Percentiles rank a stretch among this genome's conserved stretches.
phyloP scores from a whole-genome alignment of 2,329 filamentous ascomycete genomes.

The Penicillium freii region DNA sequence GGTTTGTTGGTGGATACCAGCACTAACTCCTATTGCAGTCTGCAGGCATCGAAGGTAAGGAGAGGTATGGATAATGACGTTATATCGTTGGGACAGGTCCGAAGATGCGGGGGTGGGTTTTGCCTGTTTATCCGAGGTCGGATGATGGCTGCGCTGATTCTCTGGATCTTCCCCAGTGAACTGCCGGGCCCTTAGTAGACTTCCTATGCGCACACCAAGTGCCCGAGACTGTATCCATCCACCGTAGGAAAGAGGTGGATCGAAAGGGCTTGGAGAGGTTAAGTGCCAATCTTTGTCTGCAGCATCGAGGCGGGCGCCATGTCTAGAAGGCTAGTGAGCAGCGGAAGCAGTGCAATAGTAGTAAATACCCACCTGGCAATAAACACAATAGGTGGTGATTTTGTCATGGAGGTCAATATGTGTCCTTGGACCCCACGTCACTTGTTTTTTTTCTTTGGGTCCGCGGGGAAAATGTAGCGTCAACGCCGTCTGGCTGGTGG shows the following conservation, averaged over 20 bases:
- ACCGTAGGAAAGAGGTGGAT: conserved; percentile 89
- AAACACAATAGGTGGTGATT: conserved; percentile 43
- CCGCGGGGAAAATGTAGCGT: neutral
- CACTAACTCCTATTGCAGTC: conserved; percentile 82
- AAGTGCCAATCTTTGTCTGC: conserved; percentile 95
- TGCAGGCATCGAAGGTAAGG: conserved; percentile 91
- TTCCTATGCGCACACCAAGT: conserved; percentile 79
- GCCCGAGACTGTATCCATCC: conserved; percentile 86
- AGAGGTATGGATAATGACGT: conserved; percentile 86
- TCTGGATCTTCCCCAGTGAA: conserved; percentile 14
- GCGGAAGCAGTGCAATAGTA: neutral
- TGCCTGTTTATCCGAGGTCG: conserved; percentile 11
- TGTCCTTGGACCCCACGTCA: neutral
- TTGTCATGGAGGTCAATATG: conserved; percentile 31
- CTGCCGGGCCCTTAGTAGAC: conserved; percentile 58
- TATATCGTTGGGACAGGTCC: conserved; percentile 36
- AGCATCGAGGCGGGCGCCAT: conserved; percentile 89
- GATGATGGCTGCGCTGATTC: neutral
- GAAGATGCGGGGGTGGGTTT: conserved; percentile 13
- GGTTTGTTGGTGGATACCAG: conserved; percentile 64
- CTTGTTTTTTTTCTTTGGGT: neutral
- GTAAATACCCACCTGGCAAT: conserved; percentile 39
- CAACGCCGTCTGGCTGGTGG: neutral
- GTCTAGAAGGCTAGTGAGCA: conserved; percentile 57
- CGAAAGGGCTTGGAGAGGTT: conserved; percentile 88